Evolutionary conservation across 2,329 filamentous ascomycete genomes (phyloP), one percentile per base, ranked within the genome.

Genomic region (Emericellopsis atlantica): DNA sequence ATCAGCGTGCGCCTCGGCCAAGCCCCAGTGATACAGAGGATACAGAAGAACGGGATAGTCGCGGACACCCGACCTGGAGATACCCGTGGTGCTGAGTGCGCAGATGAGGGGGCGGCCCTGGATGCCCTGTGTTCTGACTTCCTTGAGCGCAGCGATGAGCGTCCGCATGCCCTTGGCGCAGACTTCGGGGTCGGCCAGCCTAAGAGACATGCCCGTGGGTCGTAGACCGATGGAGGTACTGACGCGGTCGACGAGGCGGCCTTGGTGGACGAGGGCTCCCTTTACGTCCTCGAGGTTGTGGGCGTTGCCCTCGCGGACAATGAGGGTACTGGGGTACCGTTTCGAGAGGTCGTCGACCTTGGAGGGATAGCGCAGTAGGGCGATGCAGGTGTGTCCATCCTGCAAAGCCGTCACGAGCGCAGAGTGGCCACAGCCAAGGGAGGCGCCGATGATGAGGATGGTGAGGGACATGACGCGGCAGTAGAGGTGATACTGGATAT

Each of bases 41-140:
- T 53, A 34, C 45, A 64, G 50, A 3, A 56, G 46, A 12, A 64
- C 37, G 1, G 65, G 65, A 35, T 65, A 51, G 45, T 69, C 67
- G 6, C 55, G 41, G 8, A 15, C 18, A 9, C 45, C 52, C 16
- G 42, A 29, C 5, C 47, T 41, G 6, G 43, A 48, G 41, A 70
- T 59, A 22, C 67, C 67, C 3, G 64, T 70, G 3, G 62, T 62
- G 46, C 58, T 62, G 34, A 68, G 44, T 2, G 56, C 56, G 5
- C 54, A 50, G 32, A 68, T 38, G 14, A 61, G 48, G 3, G 67
- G 66, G 4, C 47, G 37, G 2, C 58, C 53, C 14, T 31, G 23
- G 22, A 10, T 24, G n/a, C 29, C 16, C 15, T 41, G 34, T 10
- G 40, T 26, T 18, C 56, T 53, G 7, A 58, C 47, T 4, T 46